Evolutionary conservation across 2,329 filamentous ascomycete genomes (phyloP), one percentile per base, ranked within the genome.

Genomic region (Beauveria asiatica): DNA sequence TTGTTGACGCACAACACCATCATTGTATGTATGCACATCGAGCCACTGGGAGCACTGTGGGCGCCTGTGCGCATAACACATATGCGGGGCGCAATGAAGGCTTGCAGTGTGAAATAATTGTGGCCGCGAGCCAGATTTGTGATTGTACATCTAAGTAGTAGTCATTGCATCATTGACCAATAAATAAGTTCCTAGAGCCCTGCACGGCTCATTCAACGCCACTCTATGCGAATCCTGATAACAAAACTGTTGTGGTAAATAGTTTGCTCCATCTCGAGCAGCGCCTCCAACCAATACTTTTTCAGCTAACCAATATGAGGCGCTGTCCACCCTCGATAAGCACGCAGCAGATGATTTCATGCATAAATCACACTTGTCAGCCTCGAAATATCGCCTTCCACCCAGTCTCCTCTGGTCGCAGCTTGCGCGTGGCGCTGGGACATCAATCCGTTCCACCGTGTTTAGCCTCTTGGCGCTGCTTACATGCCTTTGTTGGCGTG

Each of bases 401-500:
- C n/a, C 52, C n/a, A 6, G 13, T 33, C 25, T n/a, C 37, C 21
- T 39, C 27, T 1, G 16, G 27, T 19, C 9, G 54, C 21, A 48
- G 54, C 54, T 21, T 19, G 17, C 27, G 19, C 17, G 17, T 23
- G 39, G 23, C 19, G 9, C 21, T 11, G 5, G 25, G 19, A 25
- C 9, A 57, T 49, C 54, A 57, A 57, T 49, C 19, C 54, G 6
- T 48, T 39, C 8, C 19, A 13, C 19, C 37, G 13, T 48, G n/a
- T 16, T 41, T 48, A 57, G 54, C 44, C 44, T 57, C 54, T 57
- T 57, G 54, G 54, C 54, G 30, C 54, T 57, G 54, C 54, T 57
- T 19, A 57, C 54, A 57, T 48, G 54, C 44, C 54, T 19, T 25
- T 25, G 41, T 21, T 45, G 44, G 44, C 21, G 44, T 30, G 25